A percentile compares a stretch with the other conserved stretches of the same genome.
Evolutionary conservation across 73 alveolate genomes (phyloP).

Genomic region (Paramecium octaurelia): DNA sequence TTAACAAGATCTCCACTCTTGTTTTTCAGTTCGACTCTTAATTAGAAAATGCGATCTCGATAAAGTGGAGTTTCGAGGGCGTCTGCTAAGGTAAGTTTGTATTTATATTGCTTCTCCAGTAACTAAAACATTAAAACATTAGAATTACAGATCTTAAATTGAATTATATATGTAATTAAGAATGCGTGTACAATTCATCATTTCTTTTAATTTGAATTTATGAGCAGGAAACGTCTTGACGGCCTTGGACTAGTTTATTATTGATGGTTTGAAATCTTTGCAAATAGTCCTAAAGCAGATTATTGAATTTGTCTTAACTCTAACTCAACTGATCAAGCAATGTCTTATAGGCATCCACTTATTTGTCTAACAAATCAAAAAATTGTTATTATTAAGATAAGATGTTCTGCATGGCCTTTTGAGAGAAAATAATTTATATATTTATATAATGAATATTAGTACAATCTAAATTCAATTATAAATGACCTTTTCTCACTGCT

Average conservation of each 20-base stretch:
- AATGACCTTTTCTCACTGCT: neutral
- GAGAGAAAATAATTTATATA: neutral
- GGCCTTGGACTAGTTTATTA: neutral
- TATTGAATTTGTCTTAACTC: conserved; percentile 11
- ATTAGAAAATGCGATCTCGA: conserved; percentile 10
- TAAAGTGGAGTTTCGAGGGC: conserved; percentile 42
- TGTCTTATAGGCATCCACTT: conserved; percentile 45
- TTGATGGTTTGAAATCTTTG: neutral
- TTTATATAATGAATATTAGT: neutral
- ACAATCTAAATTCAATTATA: neutral
- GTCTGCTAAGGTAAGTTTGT: neutral
- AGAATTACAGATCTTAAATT: conserved; percentile 24
- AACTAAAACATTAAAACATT: neutral
- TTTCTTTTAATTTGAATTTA: conserved; percentile 28
- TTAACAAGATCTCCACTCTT: neutral
- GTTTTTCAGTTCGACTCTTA: conserved; percentile 17
- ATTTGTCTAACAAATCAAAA: conserved; percentile 28
- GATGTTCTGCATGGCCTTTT: neutral
- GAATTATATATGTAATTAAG: conserved; percentile 12
- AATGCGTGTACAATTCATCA: conserved; percentile 32
- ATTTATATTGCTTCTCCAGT: conserved; percentile 25
- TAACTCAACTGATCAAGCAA: neutral
- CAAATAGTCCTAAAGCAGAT: neutral
- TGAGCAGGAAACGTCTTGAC: neutral
- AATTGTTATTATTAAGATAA: neutral